These are phyloP conservation scores for Boletus sensibilis DNA, from an alignment of 768 basidiomycete genomes.

Conservation along the genomic window DNA sequence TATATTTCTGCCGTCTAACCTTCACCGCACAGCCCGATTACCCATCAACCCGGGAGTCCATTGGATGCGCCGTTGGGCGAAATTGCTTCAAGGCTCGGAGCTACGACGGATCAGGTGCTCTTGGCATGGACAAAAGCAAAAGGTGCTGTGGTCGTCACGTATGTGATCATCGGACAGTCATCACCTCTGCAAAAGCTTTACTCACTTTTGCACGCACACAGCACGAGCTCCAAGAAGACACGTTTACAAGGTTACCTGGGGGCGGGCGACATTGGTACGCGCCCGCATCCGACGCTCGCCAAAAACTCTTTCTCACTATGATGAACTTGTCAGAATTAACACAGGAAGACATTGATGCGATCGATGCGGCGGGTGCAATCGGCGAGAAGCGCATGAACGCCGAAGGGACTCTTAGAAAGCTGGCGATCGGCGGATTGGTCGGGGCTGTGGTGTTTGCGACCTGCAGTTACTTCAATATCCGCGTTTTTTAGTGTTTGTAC, in stretches of 20 bases:
- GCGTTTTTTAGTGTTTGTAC: background rate
- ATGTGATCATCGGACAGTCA: conserved; percentile 5
- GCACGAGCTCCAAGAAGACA: conserved; percentile 63
- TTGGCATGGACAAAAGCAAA: conserved; percentile 73
- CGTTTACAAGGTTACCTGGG: conserved; percentile 66
- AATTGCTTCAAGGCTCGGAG: conserved; percentile 51
- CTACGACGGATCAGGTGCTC: conserved; percentile 63
- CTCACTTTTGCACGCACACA: conserved; percentile 19
- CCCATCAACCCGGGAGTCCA: conserved; percentile 56
- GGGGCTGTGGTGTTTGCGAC: conserved; percentile 5
- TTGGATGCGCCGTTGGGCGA: conserved; percentile 56
- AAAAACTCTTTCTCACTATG: background rate
- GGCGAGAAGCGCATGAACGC: conserved; percentile 8
- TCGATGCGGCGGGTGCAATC: conserved; percentile 55
- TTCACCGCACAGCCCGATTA: conserved; percentile 50
- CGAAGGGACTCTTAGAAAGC: background rate
- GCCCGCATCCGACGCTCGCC: background rate
- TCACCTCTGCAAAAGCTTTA: background rate
- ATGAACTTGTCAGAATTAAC: conserved; percentile 42
- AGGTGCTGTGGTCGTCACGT: conserved; percentile 66
- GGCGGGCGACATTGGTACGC: conserved; percentile 60
- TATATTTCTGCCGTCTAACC: background rate
- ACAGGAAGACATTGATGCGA: conserved; percentile 47
- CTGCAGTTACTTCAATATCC: conserved; percentile 11
- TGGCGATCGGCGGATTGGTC: background rate